These are phyloP conservation scores for Tetrahymena thermophila DNA, from an alignment of 73 alveolate species.

Conservation along the genomic window DNA sequence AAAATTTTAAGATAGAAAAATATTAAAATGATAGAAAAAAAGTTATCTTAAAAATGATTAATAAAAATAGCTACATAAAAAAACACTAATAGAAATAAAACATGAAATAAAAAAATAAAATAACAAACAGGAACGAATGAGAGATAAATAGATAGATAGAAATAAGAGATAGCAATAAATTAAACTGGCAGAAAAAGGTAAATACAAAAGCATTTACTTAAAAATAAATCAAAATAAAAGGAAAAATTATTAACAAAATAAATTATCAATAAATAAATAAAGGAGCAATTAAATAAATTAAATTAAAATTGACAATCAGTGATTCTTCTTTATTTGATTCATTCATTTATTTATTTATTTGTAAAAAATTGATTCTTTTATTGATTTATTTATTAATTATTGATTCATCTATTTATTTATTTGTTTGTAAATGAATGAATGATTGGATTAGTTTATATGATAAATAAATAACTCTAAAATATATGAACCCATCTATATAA, in stretches of 20 bases:
- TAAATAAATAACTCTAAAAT: neutral
- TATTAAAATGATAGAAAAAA: neutral
- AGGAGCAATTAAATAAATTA: neutral
- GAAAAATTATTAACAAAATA: neutral
- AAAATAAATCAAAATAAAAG: neutral
- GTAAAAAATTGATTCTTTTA: neutral
- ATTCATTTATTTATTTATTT: too few species aligned
- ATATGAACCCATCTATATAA: neutral
- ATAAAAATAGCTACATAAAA: too few species aligned
- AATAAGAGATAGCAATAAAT: too few species aligned
- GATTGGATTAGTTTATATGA: too few species aligned
- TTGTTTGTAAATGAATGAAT: too few species aligned
- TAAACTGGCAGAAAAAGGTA: neutral
- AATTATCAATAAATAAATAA: too few species aligned
- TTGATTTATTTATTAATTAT: too few species aligned
- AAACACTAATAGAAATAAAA: neutral
- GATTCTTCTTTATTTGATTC: neutral
- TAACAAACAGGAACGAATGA: neutral
- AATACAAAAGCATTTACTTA: neutral
- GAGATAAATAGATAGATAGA: neutral
- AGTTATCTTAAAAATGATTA: too few species aligned
- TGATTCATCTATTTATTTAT: too few species aligned
- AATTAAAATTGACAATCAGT: neutral
- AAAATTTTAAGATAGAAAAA: neutral
- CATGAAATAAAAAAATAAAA: neutral